Evolutionary conservation across 2,329 filamentous ascomycete species (phyloP), one percentile per base, ranked within the genome.

Genomic region (Pseudonectria buxi): DNA sequence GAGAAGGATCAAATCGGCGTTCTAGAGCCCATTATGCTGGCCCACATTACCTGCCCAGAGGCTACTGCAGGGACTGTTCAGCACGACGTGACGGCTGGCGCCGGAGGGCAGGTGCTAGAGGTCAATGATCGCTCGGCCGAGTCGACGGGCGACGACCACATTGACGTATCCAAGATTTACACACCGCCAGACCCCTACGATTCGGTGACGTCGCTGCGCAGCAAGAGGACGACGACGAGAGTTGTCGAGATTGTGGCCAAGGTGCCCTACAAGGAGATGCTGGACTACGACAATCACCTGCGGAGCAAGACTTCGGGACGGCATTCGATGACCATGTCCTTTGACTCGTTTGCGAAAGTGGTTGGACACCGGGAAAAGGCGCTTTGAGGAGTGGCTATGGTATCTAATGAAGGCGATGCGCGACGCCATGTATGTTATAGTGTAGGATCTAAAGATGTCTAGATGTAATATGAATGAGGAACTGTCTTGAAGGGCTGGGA

Each of bases 211-310:
- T 90, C 67, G 56, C 67, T 65, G 50, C 68, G 64, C 28, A 67
- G 68, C 27, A 71, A 70, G 55, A 70, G 67, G 49, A 69, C 62
- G 26, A 64, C 61, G 24, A 61, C 64, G 36, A 64, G 68, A 30
- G 69, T 66, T 64, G 67, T 72, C 39, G 73, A 82, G 32, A 86
- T 98, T 47, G 80, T 83, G 10, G 92, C 89, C 14, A 79, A 85
- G 51, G 90, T 96, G 18, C 92, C 92, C 24, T 70, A 96, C 51
- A 94, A 92, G 63, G 90, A 96, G 62, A 95, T 96, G 86, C 81
- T 96, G 25, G 86, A 90, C 28, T 98, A 96, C 60, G 69, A 96
- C 49, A 86, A 87, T 57, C 86, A 94, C 56, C 63, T 98, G 45
- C 72, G 92, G 34, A 89, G 86, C 61, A 73, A 95, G 67, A 98